Evolutionary conservation across 2,329 filamentous ascomycete genomes (phyloP).

Genomic region (Fusarium sulawesiense): DNA sequence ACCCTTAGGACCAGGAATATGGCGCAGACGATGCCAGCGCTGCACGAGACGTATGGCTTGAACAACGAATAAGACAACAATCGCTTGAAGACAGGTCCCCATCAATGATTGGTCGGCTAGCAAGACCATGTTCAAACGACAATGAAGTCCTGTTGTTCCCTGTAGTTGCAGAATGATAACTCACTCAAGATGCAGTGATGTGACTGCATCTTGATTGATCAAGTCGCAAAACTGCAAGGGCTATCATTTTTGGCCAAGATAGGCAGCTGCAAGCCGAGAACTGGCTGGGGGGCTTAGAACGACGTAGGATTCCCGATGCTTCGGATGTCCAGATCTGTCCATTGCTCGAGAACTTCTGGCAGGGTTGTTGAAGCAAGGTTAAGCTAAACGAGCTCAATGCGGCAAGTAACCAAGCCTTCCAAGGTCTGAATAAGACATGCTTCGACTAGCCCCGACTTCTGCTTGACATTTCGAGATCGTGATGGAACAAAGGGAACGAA

Average conservation of each 20-base stretch:
- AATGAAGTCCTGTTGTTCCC: neutral
- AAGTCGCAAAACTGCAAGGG: neutral
- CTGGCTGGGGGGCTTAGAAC: neutral
- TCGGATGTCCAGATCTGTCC: neutral
- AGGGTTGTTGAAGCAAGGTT: neutral
- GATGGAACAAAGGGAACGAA: neutral
- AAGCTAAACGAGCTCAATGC: neutral
- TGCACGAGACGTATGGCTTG: slow-evolving; percentile 16
- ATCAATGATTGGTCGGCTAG: neutral
- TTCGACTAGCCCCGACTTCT: neutral
- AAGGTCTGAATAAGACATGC: neutral
- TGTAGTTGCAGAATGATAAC: neutral
- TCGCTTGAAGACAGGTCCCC: neutral
- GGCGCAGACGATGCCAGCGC: slow-evolving; percentile 45
- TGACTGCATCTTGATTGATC: neutral
- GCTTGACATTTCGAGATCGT: neutral
- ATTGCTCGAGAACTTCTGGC: neutral
- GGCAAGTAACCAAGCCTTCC: neutral
- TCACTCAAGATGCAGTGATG: neutral
- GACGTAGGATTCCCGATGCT: neutral
- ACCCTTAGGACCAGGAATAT: slow-evolving; percentile 45
- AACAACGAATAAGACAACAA: neutral
- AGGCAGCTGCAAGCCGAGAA: neutral
- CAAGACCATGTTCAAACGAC: slow-evolving; percentile 24
- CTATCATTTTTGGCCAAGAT: neutral